Conservation (phyloP, 495 filamentous ascomycete genomes). For the Tuber indicum region DNA sequence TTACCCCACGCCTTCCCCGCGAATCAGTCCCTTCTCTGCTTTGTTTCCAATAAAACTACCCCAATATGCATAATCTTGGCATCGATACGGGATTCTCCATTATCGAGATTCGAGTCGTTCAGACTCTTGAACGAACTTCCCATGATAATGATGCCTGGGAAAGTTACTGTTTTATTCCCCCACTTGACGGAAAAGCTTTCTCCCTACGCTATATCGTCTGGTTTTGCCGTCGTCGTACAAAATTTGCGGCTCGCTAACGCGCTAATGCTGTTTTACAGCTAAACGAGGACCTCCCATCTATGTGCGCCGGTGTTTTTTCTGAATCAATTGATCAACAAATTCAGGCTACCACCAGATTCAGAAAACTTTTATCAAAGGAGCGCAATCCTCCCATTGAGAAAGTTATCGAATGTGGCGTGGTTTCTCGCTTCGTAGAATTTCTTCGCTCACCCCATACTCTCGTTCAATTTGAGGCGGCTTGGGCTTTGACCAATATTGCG, state of each 20-base stretch:
- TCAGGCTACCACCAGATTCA: constrained; percentile 97
- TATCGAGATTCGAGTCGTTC: background rate
- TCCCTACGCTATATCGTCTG: background rate
- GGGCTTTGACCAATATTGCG: constrained; percentile 99
- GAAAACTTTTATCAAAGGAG: constrained; percentile 96
- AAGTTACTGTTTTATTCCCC: background rate
- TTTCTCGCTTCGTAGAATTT: constrained; percentile 95
- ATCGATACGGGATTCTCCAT: background rate
- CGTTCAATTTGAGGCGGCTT: constrained; percentile 98
- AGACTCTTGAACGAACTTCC: background rate
- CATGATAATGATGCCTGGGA: background rate
- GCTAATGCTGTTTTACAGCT: constrained; percentile 55
- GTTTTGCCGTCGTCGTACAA: background rate
- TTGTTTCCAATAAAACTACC: background rate
- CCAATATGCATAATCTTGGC: background rate
- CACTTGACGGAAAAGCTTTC: background rate
- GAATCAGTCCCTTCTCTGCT: background rate
- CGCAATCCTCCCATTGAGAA: constrained; percentile 98
- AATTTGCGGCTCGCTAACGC: constrained; percentile 39
- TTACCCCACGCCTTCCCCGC: constrained; percentile 8
- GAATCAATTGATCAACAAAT: constrained; percentile 98
- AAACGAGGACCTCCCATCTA: constrained; percentile 93
- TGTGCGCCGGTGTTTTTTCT: constrained; percentile 97
- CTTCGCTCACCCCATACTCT: constrained; percentile 96
- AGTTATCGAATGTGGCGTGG: constrained; percentile 98